phyloP scores from a whole-genome alignment of 768 basidiomycete genomes.

The Xanthoconium purpureum region DNA sequence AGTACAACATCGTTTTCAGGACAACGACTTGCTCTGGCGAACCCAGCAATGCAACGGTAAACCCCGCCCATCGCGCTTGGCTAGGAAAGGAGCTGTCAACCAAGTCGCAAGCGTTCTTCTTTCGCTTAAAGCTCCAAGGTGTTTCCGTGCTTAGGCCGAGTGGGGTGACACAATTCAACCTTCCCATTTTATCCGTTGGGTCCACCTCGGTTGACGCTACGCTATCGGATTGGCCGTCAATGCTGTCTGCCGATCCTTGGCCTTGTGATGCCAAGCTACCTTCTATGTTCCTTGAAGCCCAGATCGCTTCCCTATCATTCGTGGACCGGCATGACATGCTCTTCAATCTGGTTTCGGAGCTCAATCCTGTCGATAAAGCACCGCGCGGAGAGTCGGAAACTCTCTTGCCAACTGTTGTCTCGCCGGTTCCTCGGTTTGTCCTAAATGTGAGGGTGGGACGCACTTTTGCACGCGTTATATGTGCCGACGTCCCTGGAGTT shows the following conservation, averaged over 20 bases:
- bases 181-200: conserved; percentile 36
- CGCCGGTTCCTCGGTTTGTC: conserved; percentile 48
- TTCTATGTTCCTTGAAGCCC: conserved; percentile 46
- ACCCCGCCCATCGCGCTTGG: conserved; percentile 48
- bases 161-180: conserved; percentile 27
- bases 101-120: conserved; percentile 44
- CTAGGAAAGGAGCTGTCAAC: conserved; percentile 46
- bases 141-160: conserved; percentile 46
- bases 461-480: conserved; percentile 50
- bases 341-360: conserved; percentile 33
- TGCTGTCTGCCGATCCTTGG: conserved; percentile 33
- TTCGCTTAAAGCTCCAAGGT: conserved; percentile 42
- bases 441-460: conserved; percentile 49
- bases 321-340: conserved; percentile 56
- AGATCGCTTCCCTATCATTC: conserved; percentile 44
- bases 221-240: conserved; percentile 60
- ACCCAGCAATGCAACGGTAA: conserved; percentile 45
- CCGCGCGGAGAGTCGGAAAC: conserved; percentile 2
- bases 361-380: conserved; percentile 17
- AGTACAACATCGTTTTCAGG: conserved; percentile 44
- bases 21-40: conserved; percentile 40
- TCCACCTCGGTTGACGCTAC: conserved; percentile 33
- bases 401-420: conserved; percentile 30
- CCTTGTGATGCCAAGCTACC: conserved; percentile 57
- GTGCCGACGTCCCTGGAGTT: conserved; percentile 36